These are phyloP conservation scores for Puccinia horiana DNA, from an alignment of 1,284 basidiomycete genomes.

Conservation along the genomic window DNA sequence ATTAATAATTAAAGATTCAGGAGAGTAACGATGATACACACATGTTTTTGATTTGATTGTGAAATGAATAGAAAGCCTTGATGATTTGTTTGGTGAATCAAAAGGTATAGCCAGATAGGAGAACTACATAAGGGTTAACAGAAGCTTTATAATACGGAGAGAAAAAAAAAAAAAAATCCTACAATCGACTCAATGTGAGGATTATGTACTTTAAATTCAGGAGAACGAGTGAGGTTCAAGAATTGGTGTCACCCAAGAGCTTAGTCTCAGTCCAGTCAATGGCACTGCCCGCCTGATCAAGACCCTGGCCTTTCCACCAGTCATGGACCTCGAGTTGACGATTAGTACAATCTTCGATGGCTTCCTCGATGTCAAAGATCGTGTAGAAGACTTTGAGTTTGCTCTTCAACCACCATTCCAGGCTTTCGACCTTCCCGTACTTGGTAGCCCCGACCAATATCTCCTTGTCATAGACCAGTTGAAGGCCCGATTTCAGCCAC, in stretches of 20 bases:
- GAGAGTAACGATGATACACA: too few relatives aligned
- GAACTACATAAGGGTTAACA: too few relatives aligned
- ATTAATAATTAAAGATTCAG: too few relatives aligned
- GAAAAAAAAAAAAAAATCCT: not conserved
- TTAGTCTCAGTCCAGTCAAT: slow-evolving; percentile 39
- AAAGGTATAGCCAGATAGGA: too few relatives aligned
- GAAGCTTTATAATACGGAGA: too few relatives aligned
- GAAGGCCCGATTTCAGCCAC: slow-evolving; percentile 75
- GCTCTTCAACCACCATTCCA: slow-evolving; percentile 80
- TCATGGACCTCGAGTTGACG: slow-evolving; percentile 63
- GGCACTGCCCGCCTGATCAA: slow-evolving; percentile 38
- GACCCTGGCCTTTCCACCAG: slow-evolving; percentile 39
- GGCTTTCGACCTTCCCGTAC: slow-evolving; percentile 73
- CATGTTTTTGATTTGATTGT: too few relatives aligned
- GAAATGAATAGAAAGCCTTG: too few relatives aligned
- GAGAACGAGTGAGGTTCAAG: not conserved
- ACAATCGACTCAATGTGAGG: not conserved
- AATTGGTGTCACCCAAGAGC: not conserved
- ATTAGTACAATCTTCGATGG: slow-evolving; percentile 76
- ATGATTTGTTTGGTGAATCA: too few relatives aligned
- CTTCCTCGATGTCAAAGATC: slow-evolving; percentile 78
- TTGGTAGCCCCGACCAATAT: slow-evolving; percentile 73
- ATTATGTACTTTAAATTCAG: not conserved
- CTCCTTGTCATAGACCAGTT: slow-evolving; percentile 75
- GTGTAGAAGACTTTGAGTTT: slow-evolving; percentile 74